Evolutionary conservation across 2,329 filamentous ascomycete species (phyloP).

Genomic region (Cercospora zeina): DNA sequence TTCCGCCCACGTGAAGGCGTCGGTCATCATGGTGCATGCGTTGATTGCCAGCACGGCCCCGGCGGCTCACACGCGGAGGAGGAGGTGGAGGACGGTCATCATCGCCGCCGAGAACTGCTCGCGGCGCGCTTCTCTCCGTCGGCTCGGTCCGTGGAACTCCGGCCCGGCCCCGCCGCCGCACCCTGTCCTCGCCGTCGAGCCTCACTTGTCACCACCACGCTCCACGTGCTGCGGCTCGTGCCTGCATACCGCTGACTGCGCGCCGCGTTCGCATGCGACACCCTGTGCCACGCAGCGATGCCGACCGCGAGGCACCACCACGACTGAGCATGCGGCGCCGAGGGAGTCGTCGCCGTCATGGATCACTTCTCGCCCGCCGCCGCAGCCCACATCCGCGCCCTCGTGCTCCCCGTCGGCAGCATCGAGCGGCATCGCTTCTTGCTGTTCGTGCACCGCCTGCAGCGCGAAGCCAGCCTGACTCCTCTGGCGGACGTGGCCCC

Average conservation of each 20-base stretch:
- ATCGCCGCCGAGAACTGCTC: not conserved
- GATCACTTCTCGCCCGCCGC: conserved; percentile 89
- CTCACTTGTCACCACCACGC: not conserved
- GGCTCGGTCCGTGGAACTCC: not conserved
- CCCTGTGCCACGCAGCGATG: not conserved
- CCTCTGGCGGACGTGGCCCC: conserved; percentile 31
- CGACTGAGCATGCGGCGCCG: not conserved
- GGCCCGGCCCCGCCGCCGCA: not conserved
- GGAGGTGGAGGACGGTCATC: not conserved
- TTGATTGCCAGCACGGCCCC: not conserved
- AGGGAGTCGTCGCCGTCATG: conserved; percentile 26
- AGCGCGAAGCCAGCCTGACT: conserved; percentile 73
- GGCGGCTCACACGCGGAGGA: not conserved
- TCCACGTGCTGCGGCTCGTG: not conserved
- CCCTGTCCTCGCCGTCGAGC: not conserved
- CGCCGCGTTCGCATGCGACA: not conserved
- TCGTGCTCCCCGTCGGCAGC: conserved; percentile 81
- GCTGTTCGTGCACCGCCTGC: conserved; percentile 74
- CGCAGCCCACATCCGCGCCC: conserved; percentile 83
- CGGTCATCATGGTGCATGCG: conserved; percentile 7
- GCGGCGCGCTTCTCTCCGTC: not conserved
- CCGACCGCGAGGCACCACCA: not conserved
- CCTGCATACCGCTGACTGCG: not conserved
- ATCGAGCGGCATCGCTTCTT: conserved; percentile 81
- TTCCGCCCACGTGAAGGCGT: conserved; percentile 1